Base-by-base conservation (phyloP, 2,329 filamentous ascomycete species). In the Pestalotiopsis sp. region DNA sequence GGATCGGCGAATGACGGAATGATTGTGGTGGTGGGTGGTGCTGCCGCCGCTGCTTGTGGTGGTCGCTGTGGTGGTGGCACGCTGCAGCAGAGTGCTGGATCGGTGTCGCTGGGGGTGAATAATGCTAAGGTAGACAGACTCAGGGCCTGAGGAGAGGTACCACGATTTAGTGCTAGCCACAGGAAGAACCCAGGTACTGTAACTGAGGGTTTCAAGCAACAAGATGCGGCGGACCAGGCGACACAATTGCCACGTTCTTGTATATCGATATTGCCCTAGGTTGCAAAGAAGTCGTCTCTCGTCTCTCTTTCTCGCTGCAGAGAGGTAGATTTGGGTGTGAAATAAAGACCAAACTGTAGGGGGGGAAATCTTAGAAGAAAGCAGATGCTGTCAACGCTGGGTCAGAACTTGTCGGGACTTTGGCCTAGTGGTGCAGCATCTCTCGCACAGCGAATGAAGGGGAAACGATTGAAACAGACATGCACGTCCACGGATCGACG, bases 391-490 rank as follows among this genome's bases (percentile, higher is more conserved):
- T 45, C n/a, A 14, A 64, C 62, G 62, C 62, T 64, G 38, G 59
- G 59, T 62, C 27, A 39, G 36, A 20, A 39, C 31, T 62, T 7
- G n/a, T 27, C 7, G 13, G 36, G 31, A 39, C 31, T 62, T 39
- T 17, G 17, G 17, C 39, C 41, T 64, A 52, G 61, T 12, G 36
- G 38, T 64, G 41, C 61, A 25, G 63, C 63, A 66, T 66, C 63
- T 66, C 49, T 25, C 23, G 69, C 45, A 52, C 39, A 61, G 70
- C 70, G 70, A 70, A 68, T 70, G 70, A 70, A 72, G 68, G 68
- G 58, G 72, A 64, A 66, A 74, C 68, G 74, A 73, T 72, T 73
- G 70, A 71, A 74, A 74, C 73, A 77, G 75, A 72, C 70, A 74
- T 71, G 63, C 68, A 72, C 68, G 69, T 73, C 75, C 72, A 73